These are phyloP conservation scores for Aspergillus sp. DNA, from an alignment of 2,329 filamentous ascomycete species.

Conservation along the genomic window DNA sequence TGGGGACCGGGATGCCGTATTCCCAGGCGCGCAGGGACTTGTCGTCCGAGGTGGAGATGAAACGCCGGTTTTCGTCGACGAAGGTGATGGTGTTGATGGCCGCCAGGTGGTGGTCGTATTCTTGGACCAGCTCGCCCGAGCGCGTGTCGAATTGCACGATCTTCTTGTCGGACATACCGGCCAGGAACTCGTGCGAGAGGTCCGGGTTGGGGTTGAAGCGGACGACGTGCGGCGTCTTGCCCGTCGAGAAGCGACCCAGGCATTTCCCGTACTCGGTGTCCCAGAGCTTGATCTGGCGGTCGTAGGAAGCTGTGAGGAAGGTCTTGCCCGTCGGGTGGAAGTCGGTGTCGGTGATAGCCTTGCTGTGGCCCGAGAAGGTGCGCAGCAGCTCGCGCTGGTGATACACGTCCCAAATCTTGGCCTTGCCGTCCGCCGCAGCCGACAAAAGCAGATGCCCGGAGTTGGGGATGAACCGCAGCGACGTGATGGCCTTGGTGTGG, in stretches of 20 bases:
- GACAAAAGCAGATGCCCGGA: slow-evolving; percentile 88
- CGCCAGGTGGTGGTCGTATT: slow-evolving; percentile 98
- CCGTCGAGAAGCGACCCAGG: slow-evolving; percentile 82
- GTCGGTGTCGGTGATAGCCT: slow-evolving; percentile 83
- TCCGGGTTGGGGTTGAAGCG: slow-evolving; percentile 83
- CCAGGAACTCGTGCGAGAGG: slow-evolving; percentile 83
- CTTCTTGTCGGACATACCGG: slow-evolving; percentile 98
- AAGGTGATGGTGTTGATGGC: slow-evolving; percentile 97
- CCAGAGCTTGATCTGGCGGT: slow-evolving; percentile 96
- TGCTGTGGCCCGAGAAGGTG: slow-evolving; percentile 87
- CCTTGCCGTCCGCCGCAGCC: slow-evolving; percentile 82
- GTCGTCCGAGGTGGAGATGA: slow-evolving; percentile 97
- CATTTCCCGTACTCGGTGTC: slow-evolving; percentile 94
- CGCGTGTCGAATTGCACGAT: slow-evolving; percentile 96
- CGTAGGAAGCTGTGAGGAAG: slow-evolving; percentile 89
- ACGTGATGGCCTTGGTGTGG: slow-evolving; percentile 81
- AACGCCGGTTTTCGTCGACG: slow-evolving; percentile 88
- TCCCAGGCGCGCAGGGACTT: slow-evolving; percentile 97
- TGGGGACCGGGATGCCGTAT: slow-evolving; percentile 95
- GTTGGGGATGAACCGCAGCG: slow-evolving; percentile 82
- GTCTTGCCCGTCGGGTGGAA: slow-evolving; percentile 81
- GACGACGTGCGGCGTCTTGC: slow-evolving; percentile 92
- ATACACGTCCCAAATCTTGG: slow-evolving; percentile 94
- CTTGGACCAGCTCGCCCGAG: slow-evolving; percentile 79
- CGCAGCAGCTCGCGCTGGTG: slow-evolving; percentile 84